Base-by-base conservation (phyloP, 2,329 filamentous ascomycete genomes). In the Zymoseptoria ardabiliae region DNA sequence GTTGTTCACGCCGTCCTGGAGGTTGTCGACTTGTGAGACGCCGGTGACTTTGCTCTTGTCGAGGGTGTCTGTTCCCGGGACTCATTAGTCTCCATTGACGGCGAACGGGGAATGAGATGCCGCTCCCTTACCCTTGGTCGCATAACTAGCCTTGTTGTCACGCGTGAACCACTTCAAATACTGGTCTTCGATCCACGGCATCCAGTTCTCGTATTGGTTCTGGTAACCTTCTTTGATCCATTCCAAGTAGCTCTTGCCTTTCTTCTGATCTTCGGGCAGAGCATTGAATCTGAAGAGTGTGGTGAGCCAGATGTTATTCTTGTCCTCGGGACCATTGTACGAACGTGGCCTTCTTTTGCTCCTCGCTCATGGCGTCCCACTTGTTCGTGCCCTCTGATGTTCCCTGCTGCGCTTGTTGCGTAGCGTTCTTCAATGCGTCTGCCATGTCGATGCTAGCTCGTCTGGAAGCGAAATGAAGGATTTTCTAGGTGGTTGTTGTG, bases 111-210 rank as follows among this genome's bases (percentile, higher is more conserved):
- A 20, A 28, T 11, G 8, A n/a, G 51, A 19, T 28, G 13, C 22
- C n/a, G 22, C 10, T 28, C 22, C 72, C 76, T 35, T 72, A 89
- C 87, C 81, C 74, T 87, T 89, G 1, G 86, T 81, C 5, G 83
- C 78, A 68, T 90, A 90, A 70, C 82, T 86, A 4, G 86, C 82
- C 75, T 91, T 90, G 79, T 91, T 91, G 70, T 90, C 86, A 63
- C 86, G 87, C 68, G 86, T 88, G 73, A 90, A 90, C 79, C 83
- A 90, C 56, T 80, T 79, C 25, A 91, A 80, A 71, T 89, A 89
- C 60, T 84, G 73, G 72, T 91, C 88, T 73, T 91, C 87, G 58
- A 90, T 77, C 87, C 88, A 90, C 0, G 88, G 88, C 71, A 89
- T 81, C 88, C 88, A 91, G 68, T 76, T 80, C 70, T 90, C 86